These are phyloP conservation scores for Podosphaera aphanis DNA, from an alignment of 2,329 filamentous ascomycete species.

Conservation along the genomic window DNA sequence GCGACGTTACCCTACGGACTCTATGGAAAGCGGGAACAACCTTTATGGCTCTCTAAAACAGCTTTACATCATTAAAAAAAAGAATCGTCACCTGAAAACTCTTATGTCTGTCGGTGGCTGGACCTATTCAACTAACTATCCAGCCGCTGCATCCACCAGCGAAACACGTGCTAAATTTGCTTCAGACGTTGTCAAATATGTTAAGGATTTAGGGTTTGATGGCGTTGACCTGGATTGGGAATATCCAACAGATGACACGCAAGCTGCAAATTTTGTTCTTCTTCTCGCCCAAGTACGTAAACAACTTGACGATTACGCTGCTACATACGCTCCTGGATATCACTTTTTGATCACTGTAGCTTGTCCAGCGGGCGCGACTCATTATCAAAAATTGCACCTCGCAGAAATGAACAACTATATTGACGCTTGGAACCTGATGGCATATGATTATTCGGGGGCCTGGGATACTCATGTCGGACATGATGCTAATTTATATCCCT, in stretches of 20 bases:
- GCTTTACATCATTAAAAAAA: conserved; percentile 52
- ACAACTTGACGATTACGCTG: conserved; percentile 26
- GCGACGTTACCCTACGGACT: conserved; percentile 55
- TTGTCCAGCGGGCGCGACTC: conserved; percentile 23
- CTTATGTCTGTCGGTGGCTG: conserved; percentile 67
- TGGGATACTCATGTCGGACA: conserved; percentile 44
- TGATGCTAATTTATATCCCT: conserved; percentile 45
- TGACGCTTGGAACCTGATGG: conserved; percentile 41
- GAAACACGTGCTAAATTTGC: conserved; percentile 16
- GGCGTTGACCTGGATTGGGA: conserved; percentile 11
- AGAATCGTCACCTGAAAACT: conserved; percentile 53
- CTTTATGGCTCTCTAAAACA: conserved; percentile 67
- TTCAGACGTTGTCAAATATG: conserved; percentile 4
- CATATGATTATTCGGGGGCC: conserved; percentile 44
- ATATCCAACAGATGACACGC: conserved; percentile 4
- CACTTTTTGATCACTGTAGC: conserved; percentile 32
- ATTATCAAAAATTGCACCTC: conserved; percentile 26
- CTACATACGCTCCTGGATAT: conserved; percentile 21
- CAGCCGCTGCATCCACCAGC: conserved; percentile 37
- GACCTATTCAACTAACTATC: conserved; percentile 62
- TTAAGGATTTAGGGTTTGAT: conserved; percentile 8
- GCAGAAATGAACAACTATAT: conserved; percentile 22
- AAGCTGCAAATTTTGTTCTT: conserved; percentile 10
- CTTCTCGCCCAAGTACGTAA: conserved; percentile 11
- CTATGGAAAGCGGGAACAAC: conserved; percentile 48